Evolutionary conservation across 768 basidiomycete species (phyloP).

Genomic region (Boletus reticulatus): DNA sequence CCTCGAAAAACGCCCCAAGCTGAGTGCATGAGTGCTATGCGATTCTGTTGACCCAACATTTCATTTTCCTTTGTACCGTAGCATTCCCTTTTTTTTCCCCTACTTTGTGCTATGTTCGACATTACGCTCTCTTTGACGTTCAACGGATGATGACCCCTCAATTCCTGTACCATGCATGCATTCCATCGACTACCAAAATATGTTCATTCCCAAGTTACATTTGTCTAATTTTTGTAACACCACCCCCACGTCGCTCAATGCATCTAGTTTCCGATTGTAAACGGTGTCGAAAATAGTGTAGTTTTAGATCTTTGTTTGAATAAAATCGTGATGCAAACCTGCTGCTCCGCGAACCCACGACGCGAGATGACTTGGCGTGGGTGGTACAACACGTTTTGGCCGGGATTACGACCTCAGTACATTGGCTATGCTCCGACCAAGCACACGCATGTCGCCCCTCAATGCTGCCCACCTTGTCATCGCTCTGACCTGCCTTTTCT

Average conservation of each 20-base stretch:
- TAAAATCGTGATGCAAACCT: constrained; percentile 8
- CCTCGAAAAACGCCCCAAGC: constrained; percentile 26
- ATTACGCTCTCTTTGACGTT: constrained; percentile 17
- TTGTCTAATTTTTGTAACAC: constrained; percentile 33
- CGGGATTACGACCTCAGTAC: constrained; percentile 30
- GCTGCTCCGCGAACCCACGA: constrained; percentile 9
- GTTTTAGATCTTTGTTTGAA: constrained; percentile 26
- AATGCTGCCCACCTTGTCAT: constrained; percentile 50
- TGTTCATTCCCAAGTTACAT: constrained; percentile 21
- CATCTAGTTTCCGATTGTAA: constrained; percentile 14
- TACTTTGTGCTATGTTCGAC: constrained; percentile 12
- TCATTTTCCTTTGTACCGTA: constrained; percentile 5
- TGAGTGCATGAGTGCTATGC: constrained; percentile 25
- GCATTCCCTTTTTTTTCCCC: background rate
- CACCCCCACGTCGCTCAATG: constrained; percentile 16
- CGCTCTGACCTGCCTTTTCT: constrained; percentile 47
- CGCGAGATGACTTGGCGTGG: constrained; percentile 1
- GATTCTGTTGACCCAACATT: constrained; percentile 1
- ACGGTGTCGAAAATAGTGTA: constrained; percentile 26
- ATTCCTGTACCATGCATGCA: constrained; percentile 29
- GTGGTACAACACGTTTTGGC: constrained; percentile 11
- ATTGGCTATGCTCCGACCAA: constrained; percentile 10
- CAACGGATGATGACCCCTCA: constrained; percentile 21
- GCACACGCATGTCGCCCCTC: constrained; percentile 26
- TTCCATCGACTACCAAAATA: constrained; percentile 18